Conservation (phyloP, 345 rosid species). For the Anacardium occidentale region DNA sequence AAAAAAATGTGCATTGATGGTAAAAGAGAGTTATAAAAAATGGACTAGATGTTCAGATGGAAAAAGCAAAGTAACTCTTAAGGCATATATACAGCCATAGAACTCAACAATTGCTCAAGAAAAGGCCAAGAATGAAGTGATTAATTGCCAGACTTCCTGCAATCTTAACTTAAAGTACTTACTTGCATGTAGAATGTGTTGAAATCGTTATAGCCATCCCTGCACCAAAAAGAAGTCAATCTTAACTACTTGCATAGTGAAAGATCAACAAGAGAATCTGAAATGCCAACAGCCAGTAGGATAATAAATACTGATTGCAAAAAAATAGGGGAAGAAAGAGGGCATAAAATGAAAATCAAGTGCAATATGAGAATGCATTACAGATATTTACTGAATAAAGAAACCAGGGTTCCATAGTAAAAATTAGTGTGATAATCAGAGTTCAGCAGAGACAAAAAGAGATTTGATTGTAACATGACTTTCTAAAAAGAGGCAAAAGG, state of each 20-base stretch:
- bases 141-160: background rate
- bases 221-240: conserved; percentile 44
- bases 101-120: background rate
- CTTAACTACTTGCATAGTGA: conserved; percentile 12
- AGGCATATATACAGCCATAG: conserved; percentile 1
- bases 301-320: background rate
- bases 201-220: conserved; percentile 99
- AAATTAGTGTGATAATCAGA: background rate
- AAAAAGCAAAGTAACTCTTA: too few relatives aligned
- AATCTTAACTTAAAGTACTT: conserved; percentile 31
- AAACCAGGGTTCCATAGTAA: background rate
- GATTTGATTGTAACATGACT: background rate
- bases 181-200: conserved; percentile 98
- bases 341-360: background rate
- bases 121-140: background rate
- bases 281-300: background rate
- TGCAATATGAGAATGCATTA: background rate
- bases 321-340: background rate
- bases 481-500: background rate
- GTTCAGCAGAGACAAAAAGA: background rate
- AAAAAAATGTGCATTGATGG: too few relatives aligned
- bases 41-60: too few relatives aligned
- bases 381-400: background rate
- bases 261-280: background rate
- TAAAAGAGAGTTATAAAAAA: too few relatives aligned